These are phyloP conservation scores for Coniochaeta prunicola DNA, from an alignment of 2,329 filamentous ascomycete genomes.

Conservation along the genomic window DNA sequence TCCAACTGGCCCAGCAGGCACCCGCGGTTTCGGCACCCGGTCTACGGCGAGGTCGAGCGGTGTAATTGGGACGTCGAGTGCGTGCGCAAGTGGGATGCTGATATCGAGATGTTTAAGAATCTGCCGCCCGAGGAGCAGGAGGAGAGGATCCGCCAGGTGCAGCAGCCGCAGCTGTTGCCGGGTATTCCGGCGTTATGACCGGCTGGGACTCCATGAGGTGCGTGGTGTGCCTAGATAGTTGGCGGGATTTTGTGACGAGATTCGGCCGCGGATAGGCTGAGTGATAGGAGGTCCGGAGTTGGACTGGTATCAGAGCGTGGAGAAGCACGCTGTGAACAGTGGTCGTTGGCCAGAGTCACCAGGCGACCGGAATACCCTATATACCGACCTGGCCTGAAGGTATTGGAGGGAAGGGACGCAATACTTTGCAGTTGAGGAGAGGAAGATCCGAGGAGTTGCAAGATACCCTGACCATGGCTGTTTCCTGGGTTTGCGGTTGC, in stretches of 20 bases:
- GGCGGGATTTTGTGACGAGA: no score
- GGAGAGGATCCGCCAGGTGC: conserved; percentile 1
- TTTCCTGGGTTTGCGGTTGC: not conserved
- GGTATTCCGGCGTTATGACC: not conserved
- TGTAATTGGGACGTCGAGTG: conserved; percentile 65
- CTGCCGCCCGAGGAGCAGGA: conserved; percentile 51
- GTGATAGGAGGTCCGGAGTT: no score
- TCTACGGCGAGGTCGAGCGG: conserved; percentile 62
- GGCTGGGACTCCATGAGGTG: not conserved
- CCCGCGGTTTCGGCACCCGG: conserved; percentile 58
- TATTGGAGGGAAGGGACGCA: not conserved
- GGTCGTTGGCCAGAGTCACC: no score
- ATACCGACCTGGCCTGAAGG: no score
- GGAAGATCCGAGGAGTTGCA: not conserved
- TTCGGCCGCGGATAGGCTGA: no score
- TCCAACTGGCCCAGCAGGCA: conserved; percentile 64
- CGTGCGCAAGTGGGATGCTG: conserved; percentile 57
- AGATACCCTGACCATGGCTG: not conserved
- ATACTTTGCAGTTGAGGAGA: not conserved
- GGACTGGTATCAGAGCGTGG: no score
- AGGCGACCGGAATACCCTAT: no score
- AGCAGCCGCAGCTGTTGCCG: not conserved
- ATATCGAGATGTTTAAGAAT: conserved; percentile 52
- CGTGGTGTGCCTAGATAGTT: no score
- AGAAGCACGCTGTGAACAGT: no score